A percentile compares a stretch with the other conserved stretches of the same genome.
Conservation (phyloP, 2,329 filamentous ascomycete species). For the Lachnellula occidentalis region DNA sequence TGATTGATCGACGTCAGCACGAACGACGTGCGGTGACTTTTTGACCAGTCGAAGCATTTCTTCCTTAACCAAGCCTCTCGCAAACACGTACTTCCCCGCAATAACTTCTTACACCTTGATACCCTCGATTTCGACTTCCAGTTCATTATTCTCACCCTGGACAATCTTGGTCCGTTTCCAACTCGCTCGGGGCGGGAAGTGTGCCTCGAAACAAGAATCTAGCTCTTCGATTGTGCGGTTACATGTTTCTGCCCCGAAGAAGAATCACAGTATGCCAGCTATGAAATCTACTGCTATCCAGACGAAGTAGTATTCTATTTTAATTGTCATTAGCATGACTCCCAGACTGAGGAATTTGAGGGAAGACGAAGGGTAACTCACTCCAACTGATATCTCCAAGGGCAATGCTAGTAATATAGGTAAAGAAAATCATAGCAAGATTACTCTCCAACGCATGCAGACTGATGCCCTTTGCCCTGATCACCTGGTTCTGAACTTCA, state of each 20-base stretch:
- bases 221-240: slow-evolving; percentile 17
- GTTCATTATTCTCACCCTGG: slow-evolving; percentile 4
- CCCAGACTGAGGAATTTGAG: background rate
- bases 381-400: slow-evolving; percentile 14
- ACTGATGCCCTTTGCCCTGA: slow-evolving; percentile 42
- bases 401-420: slow-evolving; percentile 14
- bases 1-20: too few species aligned
- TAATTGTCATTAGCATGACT: background rate
- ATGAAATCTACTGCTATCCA: slow-evolving; percentile 14
- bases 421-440: slow-evolving; percentile 29
- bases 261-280: slow-evolving; percentile 14
- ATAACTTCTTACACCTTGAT: background rate
- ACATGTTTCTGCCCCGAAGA: slow-evolving; percentile 17
- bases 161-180: slow-evolving; percentile 11
- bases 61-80: too few species aligned
- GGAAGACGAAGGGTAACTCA: background rate
- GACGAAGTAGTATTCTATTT: slow-evolving; percentile 14
- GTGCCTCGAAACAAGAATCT: slow-evolving; percentile 16
- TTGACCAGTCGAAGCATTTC: too few species aligned
- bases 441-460: slow-evolving; percentile 43
- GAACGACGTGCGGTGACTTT: too few species aligned
- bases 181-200: slow-evolving; percentile 7
- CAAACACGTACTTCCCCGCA: too few species aligned
- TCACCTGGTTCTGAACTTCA: slow-evolving; percentile 41
- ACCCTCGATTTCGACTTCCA: slow-evolving; percentile 4